Conservation (phyloP, 2,329 filamentous ascomycete genomes). For the Alternaria triticimaculans region DNA sequence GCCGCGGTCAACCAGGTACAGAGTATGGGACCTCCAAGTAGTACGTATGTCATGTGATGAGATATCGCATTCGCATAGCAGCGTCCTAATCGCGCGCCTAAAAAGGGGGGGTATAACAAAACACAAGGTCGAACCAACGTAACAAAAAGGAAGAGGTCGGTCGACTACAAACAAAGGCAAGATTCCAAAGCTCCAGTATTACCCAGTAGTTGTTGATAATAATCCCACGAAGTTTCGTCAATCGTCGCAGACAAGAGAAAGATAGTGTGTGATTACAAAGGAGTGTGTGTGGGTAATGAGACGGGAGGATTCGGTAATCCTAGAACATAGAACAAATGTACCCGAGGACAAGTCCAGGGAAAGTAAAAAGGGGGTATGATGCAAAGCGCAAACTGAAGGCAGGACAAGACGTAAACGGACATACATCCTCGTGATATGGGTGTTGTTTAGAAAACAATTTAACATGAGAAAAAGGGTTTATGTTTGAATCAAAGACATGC, state of each 20-base stretch:
- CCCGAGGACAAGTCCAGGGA: conserved; percentile 12
- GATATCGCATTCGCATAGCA: conserved; percentile 12
- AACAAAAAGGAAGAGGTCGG: conserved; percentile 6
- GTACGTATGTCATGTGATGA: not conserved
- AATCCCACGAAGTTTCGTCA: conserved; percentile 25
- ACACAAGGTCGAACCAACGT: not conserved
- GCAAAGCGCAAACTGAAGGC: not conserved
- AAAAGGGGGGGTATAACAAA: not conserved
- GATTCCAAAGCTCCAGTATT: not conserved
- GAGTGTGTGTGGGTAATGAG: conserved; percentile 22
- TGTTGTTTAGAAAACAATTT: not conserved
- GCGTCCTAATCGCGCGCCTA: conserved; percentile 22
- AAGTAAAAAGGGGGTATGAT: conserved; percentile 11
- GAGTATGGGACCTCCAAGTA: not conserved
- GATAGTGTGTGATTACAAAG: conserved; percentile 32
- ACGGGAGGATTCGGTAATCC: conserved; percentile 3
- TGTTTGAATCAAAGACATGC: conserved; percentile 34
- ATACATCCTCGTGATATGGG: conserved; percentile 29
- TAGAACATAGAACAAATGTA: not conserved
- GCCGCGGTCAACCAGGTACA: not conserved
- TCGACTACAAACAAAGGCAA: conserved; percentile 1
- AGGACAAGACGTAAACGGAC: conserved; percentile 11
- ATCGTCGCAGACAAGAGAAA: conserved; percentile 38
- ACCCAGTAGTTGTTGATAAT: conserved; percentile 3
- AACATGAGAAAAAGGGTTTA: conserved; percentile 21